Evolutionary conservation across 345 rosid genomes (phyloP), one percentile per base, ranked within the genome.

Genomic region (Bretschneidera sinensis): DNA sequence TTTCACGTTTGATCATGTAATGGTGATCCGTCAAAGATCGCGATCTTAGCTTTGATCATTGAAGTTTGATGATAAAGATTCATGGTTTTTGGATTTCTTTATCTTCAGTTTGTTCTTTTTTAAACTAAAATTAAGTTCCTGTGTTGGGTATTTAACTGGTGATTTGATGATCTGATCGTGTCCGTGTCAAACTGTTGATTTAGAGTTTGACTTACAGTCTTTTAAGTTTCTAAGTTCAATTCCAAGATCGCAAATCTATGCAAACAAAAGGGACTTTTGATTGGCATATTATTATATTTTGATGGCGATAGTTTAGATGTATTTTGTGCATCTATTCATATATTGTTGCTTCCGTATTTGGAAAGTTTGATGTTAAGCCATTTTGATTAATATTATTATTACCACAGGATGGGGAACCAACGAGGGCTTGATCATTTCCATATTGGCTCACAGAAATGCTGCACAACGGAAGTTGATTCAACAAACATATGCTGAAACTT

Each of bases 351-450:
- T n/a, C n/a, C n/a, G n/a, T n/a, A 17, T 23, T 10, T n/a, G n/a
- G n/a, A n/a, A n/a, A n/a, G n/a, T 58, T 28, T 28, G 16, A 45
- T 53, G 43, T 28, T 4, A 34, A 54, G 17, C 24, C 21, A 20
- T 17, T 59, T n/a, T n/a, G n/a, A n/a, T n/a, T n/a, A n/a, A n/a
- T 57, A 13, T 2, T 51, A 19, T 21, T 61, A 17, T 43, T 22
- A 17, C 58, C 56, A 57, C 78, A 86, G 94, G 96, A 67, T 89
- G 96, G 96, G 91, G 91, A 47, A 86, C 96, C 22, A 86, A 89
- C 54, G 96, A 82, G 81, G 80, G 68, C 21, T 67, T 84, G 76
- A 86, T 89, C 84, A 79, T 86, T 68, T 75, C 85, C 51, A 82
- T 89, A 51, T 73, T 89, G 85, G 80, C 57, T 22, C 96, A 84